phyloP scores from a whole-genome alignment of 345 rosid species.

The Eucalyptus curtisii region DNA sequence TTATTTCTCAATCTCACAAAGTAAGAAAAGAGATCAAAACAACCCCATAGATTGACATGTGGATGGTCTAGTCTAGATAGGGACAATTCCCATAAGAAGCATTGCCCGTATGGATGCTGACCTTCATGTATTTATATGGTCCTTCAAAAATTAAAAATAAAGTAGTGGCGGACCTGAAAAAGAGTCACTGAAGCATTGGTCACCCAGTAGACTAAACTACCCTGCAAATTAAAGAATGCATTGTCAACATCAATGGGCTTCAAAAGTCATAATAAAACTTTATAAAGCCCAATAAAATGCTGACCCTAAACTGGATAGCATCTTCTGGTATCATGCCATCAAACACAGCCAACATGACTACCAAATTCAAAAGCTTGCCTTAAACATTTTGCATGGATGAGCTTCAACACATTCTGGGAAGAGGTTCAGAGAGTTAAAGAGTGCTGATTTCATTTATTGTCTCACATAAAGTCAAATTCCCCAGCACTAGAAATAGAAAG shows the following conservation, averaged over 20 bases:
- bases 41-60: background rate
- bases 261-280: background rate
- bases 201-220: constrained; percentile 84
- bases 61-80: background rate
- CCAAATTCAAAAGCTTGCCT: background rate
- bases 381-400: background rate
- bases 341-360: background rate
- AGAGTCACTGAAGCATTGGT: constrained; percentile 64
- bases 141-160: background rate
- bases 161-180: constrained; percentile 49
- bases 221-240: constrained; percentile 24
- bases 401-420: background rate
- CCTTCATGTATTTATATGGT: background rate
- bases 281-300: background rate
- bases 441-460: background rate
- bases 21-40: background rate
- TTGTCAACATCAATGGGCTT: background rate
- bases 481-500: background rate
- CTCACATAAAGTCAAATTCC: background rate
- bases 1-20: background rate
- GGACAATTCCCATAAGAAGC: background rate
- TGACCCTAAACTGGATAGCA: background rate
- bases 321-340: background rate
- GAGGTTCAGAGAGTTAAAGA: background rate
- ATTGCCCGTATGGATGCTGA: background rate